Conservation (phyloP, 306 rosid species). For the Inga oerstediana region DNA sequence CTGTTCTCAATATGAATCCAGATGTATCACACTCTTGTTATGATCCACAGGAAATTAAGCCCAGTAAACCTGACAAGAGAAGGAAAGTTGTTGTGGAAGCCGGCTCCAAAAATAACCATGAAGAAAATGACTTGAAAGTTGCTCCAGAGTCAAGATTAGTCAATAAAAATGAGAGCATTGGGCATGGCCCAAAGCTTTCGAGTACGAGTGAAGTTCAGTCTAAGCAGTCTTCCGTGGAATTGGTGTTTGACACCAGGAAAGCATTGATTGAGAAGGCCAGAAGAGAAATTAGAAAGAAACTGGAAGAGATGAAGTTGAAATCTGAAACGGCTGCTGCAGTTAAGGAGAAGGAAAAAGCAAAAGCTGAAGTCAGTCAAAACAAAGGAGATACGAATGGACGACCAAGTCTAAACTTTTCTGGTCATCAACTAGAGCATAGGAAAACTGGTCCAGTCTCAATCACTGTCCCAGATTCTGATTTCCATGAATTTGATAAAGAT, state of each 20-base stretch:
- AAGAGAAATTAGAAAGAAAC: conserved; percentile 53
- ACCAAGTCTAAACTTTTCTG: conserved; percentile 23
- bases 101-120: conserved; percentile 38
- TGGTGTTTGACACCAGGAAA: conserved; percentile 56
- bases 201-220: conserved; percentile 40
- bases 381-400: conserved; percentile 29
- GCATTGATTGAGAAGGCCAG: conserved; percentile 64
- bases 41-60: conserved; percentile 41
- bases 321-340: conserved; percentile 32
- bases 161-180: conserved; percentile 48
- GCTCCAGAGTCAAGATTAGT: conserved; percentile 48
- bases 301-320: conserved; percentile 53
- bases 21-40: conserved; percentile 20
- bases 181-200: conserved; percentile 37
- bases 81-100: conserved; percentile 49
- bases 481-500: conserved; percentile 71
- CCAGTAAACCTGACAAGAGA: conserved; percentile 46
- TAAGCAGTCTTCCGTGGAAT: conserved; percentile 51
- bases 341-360: conserved; percentile 35
- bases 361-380: conserved; percentile 30
- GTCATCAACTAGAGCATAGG: conserved; percentile 38
- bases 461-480: conserved; percentile 70
- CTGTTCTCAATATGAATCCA: conserved; percentile 32
- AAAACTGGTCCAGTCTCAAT: conserved; percentile 45
- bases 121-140: conserved; percentile 38